These are phyloP conservation scores for Fomitopsis palustris DNA, from an alignment of 1,284 basidiomycete genomes.

Conservation along the genomic window DNA sequence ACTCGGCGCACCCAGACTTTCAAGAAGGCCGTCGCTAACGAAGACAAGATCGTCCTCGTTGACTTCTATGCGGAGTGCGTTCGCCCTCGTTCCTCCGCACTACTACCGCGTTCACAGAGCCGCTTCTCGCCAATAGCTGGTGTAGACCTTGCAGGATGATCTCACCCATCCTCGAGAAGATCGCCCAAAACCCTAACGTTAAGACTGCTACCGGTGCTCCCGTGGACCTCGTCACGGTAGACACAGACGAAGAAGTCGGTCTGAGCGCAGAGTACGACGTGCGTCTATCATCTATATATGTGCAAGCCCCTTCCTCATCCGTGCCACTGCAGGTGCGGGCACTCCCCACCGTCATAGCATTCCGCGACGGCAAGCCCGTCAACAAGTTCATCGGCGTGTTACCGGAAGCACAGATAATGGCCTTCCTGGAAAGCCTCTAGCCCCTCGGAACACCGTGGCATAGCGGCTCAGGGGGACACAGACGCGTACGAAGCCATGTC, in stretches of 20 bases:
- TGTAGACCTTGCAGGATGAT: constrained; percentile 69
- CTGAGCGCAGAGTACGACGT: constrained; percentile 51
- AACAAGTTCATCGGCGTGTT: constrained; percentile 61
- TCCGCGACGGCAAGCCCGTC: constrained; percentile 54
- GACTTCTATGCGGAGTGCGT: constrained; percentile 78
- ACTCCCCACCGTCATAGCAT: constrained; percentile 71
- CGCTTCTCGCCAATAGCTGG: constrained; percentile 48
- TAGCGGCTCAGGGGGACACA: too few relatives aligned
- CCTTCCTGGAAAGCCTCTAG: constrained; percentile 45
- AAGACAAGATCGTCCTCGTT: constrained; percentile 58
- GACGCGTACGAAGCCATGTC: too few relatives aligned
- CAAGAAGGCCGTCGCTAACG: constrained; percentile 34
- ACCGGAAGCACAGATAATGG: constrained; percentile 42
- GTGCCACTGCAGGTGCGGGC: constrained; percentile 45
- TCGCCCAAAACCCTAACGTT: constrained; percentile 40
- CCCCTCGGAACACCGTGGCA: background rate
- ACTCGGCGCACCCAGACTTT: constrained; percentile 40
- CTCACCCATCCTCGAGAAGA: constrained; percentile 58
- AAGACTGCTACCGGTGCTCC: constrained; percentile 52
- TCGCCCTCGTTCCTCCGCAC: background rate
- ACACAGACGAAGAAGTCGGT: constrained; percentile 53
- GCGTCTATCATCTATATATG: constrained; percentile 14
- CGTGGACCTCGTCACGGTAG: constrained; percentile 66
- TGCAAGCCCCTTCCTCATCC: background rate
- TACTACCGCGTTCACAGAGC: background rate